phyloP scores from a whole-genome alignment of 2,329 filamentous ascomycete genomes.

The Dryadomyces sulphureus region DNA sequence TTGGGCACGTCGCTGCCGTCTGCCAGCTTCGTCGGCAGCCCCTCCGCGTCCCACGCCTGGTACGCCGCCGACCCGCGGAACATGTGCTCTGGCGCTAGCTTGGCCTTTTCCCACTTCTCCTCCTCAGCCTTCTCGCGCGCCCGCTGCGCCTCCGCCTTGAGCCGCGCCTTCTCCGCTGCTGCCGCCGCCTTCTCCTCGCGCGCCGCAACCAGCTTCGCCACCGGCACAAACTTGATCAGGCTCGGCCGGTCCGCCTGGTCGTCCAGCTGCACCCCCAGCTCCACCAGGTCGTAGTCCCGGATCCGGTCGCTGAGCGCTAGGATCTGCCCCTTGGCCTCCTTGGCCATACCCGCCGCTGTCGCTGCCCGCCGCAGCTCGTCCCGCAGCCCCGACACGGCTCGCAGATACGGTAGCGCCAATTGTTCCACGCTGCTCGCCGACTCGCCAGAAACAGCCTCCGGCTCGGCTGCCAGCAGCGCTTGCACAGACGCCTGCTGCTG shows the following conservation, averaged over 20 bases:
- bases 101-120: slow-evolving; percentile 14
- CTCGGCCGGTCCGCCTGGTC: slow-evolving; percentile 44
- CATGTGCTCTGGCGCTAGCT: slow-evolving; percentile 16
- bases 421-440: slow-evolving; percentile 7
- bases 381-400: slow-evolving; percentile 30
- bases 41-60: slow-evolving; percentile 51
- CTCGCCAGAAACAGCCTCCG: slow-evolving; percentile 5
- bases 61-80: slow-evolving; percentile 34
- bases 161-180: slow-evolving; percentile 33
- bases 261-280: slow-evolving; percentile 55
- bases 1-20: slow-evolving; percentile 52
- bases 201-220: slow-evolving; percentile 33
- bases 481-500: not conserved
- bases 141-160: slow-evolving; percentile 24
- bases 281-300: slow-evolving; percentile 49
- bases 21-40: slow-evolving; percentile 44
- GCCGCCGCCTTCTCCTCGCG: slow-evolving; percentile 37
- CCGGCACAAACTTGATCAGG: slow-evolving; percentile 48
- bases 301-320: slow-evolving; percentile 50
- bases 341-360: not conserved
- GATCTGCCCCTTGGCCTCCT: slow-evolving; percentile 15
- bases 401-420: slow-evolving; percentile 42
- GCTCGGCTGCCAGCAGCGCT: slow-evolving; percentile 5
- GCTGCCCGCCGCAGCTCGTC: slow-evolving; percentile 17
- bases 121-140: slow-evolving; percentile 22